phyloP scores from a whole-genome alignment of 129 eudicot species.

The Centaurea solstitialis region DNA sequence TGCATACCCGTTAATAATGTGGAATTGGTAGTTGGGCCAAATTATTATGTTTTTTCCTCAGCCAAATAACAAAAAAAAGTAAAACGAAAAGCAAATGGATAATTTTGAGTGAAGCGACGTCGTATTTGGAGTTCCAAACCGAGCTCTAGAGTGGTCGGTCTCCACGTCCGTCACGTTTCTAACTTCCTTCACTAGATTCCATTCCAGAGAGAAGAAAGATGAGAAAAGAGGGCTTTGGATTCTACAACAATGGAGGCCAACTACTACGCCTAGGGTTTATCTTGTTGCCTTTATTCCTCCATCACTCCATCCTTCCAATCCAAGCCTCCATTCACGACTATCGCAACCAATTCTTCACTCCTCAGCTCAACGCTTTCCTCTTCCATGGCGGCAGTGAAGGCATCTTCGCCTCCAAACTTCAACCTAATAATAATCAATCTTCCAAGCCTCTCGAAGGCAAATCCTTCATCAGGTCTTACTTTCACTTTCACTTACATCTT shows the following conservation, averaged over 20 bases:
- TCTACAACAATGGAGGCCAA: conserved; percentile 5
- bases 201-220: conserved; percentile 15
- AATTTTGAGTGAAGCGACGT: neutral
- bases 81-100: neutral
- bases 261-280: conserved; percentile 29
- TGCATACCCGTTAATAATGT: too few species aligned
- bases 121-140: neutral
- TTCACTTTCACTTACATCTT: neutral
- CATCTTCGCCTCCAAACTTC: conserved; percentile 58
- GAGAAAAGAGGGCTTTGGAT: conserved; percentile 18
- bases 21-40: too few species aligned
- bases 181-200: neutral
- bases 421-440: neutral
- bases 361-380: conserved; percentile 58
- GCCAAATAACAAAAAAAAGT: neutral
- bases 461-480: conserved; percentile 65
- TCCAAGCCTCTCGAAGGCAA: conserved; percentile 44
- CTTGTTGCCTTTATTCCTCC: conserved; percentile 1
- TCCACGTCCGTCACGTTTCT: conserved; percentile 24
- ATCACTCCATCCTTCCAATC: conserved; percentile 19
- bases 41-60: too few species aligned
- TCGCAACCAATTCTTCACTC: conserved; percentile 40
- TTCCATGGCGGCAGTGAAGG: conserved; percentile 87
- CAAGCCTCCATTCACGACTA: conserved; percentile 66
- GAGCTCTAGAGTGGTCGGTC: neutral